Conservation (phyloP, 768 basidiomycete species). For the Coprinopsis sp. region DNA sequence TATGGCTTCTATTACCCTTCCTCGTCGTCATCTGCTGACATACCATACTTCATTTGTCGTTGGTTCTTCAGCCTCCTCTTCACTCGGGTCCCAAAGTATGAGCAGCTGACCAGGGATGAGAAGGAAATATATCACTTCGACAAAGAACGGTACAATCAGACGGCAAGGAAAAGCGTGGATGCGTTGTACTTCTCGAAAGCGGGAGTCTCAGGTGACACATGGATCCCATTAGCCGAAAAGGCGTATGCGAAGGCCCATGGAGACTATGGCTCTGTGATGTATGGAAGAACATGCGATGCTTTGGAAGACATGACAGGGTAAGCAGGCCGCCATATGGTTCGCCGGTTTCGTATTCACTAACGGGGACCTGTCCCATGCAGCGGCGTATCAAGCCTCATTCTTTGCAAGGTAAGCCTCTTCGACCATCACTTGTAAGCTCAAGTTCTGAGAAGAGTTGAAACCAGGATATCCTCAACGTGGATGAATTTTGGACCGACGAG, state of each 20-base stretch:
- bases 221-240: conserved; percentile 56
- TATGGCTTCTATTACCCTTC: not conserved
- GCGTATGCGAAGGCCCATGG: conserved; percentile 55
- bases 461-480: conserved; percentile 42
- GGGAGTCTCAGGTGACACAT: no score
- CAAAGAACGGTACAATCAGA: not conserved
- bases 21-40: not conserved
- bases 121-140: conserved; percentile 25
- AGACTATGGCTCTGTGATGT: conserved; percentile 30
- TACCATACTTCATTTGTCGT: not conserved
- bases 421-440: no score
- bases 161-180: not conserved
- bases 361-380: no score
- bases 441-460: not conserved
- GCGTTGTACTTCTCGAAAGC: not conserved
- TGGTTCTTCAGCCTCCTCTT: conserved; percentile 37
- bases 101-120: conserved; percentile 37
- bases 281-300: conserved; percentile 39
- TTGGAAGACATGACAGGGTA: conserved; percentile 57
- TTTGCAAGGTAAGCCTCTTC: conserved; percentile 22
- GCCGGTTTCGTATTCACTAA: no score
- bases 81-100: conserved; percentile 46
- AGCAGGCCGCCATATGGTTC: no score
- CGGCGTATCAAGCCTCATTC: conserved; percentile 34
- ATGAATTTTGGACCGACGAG: conserved; percentile 48